A percentile compares a stretch with the other conserved stretches of the same genome.
phyloP scores from a whole-genome alignment of 2,329 filamentous ascomycete species.

The Capronia coronata region DNA sequence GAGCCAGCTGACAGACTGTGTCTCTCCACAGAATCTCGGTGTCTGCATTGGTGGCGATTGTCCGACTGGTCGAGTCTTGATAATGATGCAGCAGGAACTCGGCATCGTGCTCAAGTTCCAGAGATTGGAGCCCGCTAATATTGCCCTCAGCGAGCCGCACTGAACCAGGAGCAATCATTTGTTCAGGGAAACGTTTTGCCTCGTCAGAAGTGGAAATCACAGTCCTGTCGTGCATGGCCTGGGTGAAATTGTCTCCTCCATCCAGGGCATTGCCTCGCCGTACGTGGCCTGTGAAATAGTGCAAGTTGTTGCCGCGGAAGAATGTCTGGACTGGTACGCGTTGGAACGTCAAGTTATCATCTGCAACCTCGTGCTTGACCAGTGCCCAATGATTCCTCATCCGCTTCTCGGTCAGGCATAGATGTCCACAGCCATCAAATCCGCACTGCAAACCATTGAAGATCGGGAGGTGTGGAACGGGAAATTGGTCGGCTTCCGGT shows the following conservation, averaged over 20 bases:
- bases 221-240: no score
- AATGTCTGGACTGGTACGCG: neutral
- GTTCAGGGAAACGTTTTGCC: no score
- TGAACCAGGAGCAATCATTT: no score
- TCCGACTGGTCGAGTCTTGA: conserved; percentile 24
- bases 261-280: neutral
- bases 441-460: conserved; percentile 1
- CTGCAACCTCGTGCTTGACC: neutral
- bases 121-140: no score
- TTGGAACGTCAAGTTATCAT: neutral
- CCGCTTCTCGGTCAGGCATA: neutral
- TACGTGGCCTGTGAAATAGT: neutral
- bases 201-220: neutral
- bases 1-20: conserved; percentile 45
- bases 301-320: neutral
- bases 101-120: no score
- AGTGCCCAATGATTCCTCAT: neutral
- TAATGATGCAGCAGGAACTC: no score
- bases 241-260: neutral
- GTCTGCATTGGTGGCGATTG: conserved; percentile 34
- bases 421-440: neutral
- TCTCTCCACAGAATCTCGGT: no score
- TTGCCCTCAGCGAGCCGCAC: no score
- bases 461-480: conserved; percentile 4
- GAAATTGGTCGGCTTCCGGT: conserved; percentile 3